Conservation (phyloP, 768 basidiomycete species). For the Paxillus ammoniavirescens region DNA sequence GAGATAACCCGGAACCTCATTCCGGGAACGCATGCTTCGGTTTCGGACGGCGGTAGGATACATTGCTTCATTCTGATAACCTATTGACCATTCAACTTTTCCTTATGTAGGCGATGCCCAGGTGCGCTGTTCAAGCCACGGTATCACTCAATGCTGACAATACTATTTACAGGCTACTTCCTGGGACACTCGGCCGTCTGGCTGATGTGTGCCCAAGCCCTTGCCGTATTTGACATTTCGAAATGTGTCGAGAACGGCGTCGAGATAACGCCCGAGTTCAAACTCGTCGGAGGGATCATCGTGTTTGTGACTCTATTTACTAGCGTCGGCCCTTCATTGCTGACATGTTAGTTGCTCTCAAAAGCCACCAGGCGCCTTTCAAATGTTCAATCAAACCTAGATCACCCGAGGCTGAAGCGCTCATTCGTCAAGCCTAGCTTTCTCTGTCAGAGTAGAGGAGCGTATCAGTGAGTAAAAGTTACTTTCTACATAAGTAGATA, state of each 20-base stretch:
- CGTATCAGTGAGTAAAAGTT: conserved; percentile 5
- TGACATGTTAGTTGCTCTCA: background rate
- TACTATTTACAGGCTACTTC: conserved; percentile 19
- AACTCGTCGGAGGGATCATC: conserved; percentile 16
- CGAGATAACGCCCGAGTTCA: conserved; percentile 45
- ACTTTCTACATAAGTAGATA: no score
- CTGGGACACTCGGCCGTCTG: conserved; percentile 27
- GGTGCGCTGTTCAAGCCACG: background rate
- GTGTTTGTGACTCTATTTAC: background rate
- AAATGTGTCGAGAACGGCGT: conserved; percentile 40
- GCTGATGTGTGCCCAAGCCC: conserved; percentile 29
- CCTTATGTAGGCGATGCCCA: conserved; percentile 7
- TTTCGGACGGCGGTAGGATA: conserved; percentile 16
- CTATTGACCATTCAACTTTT: background rate
- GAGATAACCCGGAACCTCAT: conserved; percentile 12
- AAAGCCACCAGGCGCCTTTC: conserved; percentile 9
- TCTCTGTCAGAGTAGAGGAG: background rate
- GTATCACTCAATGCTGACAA: no score
- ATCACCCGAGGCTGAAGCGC: no score
- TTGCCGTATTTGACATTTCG: conserved; percentile 44
- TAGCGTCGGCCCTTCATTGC: no score
- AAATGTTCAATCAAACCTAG: background rate
- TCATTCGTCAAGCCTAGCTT: no score
- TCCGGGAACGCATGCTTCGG: conserved; percentile 15
- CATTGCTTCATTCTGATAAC: rapidly evolving